Evolutionary conservation across 2,329 filamentous ascomycete species (phyloP), one percentile per base, ranked within the genome.

Genomic region (Pleurostoma richardsiae): DNA sequence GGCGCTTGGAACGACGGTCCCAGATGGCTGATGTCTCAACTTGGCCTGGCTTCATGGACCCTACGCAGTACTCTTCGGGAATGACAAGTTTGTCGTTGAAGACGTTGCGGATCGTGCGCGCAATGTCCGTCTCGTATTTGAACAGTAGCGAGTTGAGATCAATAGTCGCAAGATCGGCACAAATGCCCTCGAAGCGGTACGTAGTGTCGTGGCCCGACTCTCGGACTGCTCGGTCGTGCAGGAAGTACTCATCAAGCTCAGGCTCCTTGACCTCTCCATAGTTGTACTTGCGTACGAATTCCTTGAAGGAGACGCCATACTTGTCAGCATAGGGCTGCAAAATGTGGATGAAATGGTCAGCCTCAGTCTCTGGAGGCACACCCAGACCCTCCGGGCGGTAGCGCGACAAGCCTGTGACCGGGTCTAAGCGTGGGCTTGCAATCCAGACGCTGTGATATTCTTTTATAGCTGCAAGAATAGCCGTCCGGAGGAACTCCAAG

Each of bases 191-290:
- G 26, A 99, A 77, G 19, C 94, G 88, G 68, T 97, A 97, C 11
- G 88, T 88, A 3, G 94, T 99, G 63, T 99, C 94, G 66, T 99
- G 94, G 10, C 94, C 94, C 19, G 92, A 96, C 67, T 99, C 94
- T 55, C 94, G 86, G 31, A 97, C 91, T 3, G 92, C 91, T 49
- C 94, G 87, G 63, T 99, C 94, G 64, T 99, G 94, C 61, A 95
- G 71, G 70, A 97, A 97, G 69, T 97, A 99, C 41, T 91, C 83
- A 60, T 99, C 94, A 10, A 99, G 76, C 52, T 95, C 89, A 0
- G 91, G 90, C 69, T 97, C 92, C 41, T 76, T 66, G 29, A 99
- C 79, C 44, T 80, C 65, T 26, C 85, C 82, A 51, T 83, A 66
- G 65, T 97, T 97, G 75, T 99, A 99, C 1, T 88, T 90, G 30